Conservation (phyloP, 345 rosid genomes). For the Orychophragmus violaceus region DNA sequence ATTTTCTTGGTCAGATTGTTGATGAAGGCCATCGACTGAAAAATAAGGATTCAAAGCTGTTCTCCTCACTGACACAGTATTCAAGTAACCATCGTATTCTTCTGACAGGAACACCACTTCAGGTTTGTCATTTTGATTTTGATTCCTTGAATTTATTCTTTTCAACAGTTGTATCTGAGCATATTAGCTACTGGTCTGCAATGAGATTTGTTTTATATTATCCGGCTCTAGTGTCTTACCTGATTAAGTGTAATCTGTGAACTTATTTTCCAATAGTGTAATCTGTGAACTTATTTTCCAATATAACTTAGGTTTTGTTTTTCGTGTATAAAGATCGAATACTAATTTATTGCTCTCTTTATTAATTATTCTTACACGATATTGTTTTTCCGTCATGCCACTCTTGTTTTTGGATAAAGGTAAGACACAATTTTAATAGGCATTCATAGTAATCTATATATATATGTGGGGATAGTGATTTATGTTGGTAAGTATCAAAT, state of each 20-base stretch:
- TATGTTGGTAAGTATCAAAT: neutral
- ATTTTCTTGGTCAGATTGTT: slow-evolving; percentile 64
- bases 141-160: neutral
- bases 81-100: slow-evolving; percentile 84
- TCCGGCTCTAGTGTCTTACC: neutral
- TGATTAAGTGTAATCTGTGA: neutral
- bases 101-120: slow-evolving; percentile 99
- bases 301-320: neutral
- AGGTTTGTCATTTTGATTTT: slow-evolving; percentile 50
- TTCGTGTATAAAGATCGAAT: neutral
- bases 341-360: neutral
- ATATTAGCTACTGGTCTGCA: neutral
- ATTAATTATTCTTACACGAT: neutral
- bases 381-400: neutral
- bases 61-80: slow-evolving; percentile 86
- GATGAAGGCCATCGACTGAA: slow-evolving; percentile 99
- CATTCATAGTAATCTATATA: neutral
- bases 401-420: neutral
- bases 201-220: neutral
- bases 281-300: too few relatives aligned
- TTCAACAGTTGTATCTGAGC: slow-evolving; percentile 4
- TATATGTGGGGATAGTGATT: neutral
- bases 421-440: neutral
- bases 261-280: neutral
- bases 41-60: slow-evolving; percentile 96